phyloP scores from a whole-genome alignment of 768 basidiomycete species.

The Rubroboletus satanas region DNA sequence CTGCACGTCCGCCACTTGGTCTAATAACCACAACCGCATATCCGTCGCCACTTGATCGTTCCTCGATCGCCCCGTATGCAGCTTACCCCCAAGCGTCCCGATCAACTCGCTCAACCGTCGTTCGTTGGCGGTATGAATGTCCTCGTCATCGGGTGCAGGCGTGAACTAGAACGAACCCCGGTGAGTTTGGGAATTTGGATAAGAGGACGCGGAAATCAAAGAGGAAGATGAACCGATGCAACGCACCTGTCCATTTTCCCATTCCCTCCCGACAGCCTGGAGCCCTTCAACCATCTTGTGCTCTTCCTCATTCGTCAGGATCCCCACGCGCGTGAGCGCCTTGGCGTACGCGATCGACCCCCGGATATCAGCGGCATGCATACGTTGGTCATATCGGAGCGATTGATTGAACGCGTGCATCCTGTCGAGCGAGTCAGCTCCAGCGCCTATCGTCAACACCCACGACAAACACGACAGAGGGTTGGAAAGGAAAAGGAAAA shows the following conservation, averaged over 20 bases:
- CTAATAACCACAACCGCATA: conserved; percentile 93
- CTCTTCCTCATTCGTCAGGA: conserved; percentile 77
- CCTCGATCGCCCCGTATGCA: conserved; percentile 94
- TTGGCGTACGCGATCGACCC: conserved; percentile 97
- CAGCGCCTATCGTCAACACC: background rate
- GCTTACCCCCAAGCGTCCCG: conserved; percentile 88
- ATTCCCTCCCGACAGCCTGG: conserved; percentile 73
- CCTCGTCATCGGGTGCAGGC: conserved; percentile 85
- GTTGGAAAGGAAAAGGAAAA: background rate
- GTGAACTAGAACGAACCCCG: conserved; percentile 51
- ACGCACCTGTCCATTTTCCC: conserved; percentile 68
- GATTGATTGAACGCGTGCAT: conserved; percentile 99
- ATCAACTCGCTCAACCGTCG: conserved; percentile 90
- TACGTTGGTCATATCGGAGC: conserved; percentile 88
- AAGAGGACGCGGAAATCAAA: background rate
- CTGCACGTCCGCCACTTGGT: conserved; percentile 67
- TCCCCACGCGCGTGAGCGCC: conserved; percentile 73
- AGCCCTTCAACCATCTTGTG: conserved; percentile 71
- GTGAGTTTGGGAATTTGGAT: background rate
- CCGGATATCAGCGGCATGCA: conserved; percentile 87
- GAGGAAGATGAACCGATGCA: too few relatives aligned
- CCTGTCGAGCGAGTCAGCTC: conserved; percentile 36
- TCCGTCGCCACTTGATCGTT: conserved; percentile 99
- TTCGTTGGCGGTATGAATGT: conserved; percentile 99
- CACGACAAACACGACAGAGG: background rate